A percentile compares a stretch with the other conserved stretches of the same genome.
These are phyloP conservation scores for Bjerkandera adusta DNA, from an alignment of 1,284 basidiomycete genomes.

Conservation along the genomic window DNA sequence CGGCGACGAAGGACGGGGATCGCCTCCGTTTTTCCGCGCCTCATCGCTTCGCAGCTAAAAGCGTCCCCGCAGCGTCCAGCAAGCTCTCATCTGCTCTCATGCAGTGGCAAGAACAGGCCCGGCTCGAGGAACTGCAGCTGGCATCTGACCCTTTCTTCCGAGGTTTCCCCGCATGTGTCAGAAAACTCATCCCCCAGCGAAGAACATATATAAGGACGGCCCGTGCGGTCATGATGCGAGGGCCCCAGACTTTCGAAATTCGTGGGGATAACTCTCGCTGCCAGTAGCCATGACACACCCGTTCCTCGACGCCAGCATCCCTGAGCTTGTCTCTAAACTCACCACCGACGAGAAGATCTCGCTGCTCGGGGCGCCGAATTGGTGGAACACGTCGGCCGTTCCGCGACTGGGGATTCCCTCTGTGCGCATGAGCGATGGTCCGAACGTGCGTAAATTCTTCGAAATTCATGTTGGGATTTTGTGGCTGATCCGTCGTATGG, in stretches of 20 bases:
- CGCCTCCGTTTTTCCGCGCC: too few species aligned
- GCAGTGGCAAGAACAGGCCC: too few species aligned
- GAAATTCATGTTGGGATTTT: background rate
- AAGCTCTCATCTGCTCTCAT: too few species aligned
- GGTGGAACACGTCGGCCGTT: slow-evolving; percentile 67
- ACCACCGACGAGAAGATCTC: slow-evolving; percentile 62
- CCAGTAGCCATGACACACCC: slow-evolving; percentile 32
- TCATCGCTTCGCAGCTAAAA: too few species aligned
- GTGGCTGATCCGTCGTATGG: slow-evolving; percentile 12
- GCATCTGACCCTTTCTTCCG: slow-evolving; percentile 15
- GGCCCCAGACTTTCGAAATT: too few species aligned
- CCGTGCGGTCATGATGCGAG: background rate
- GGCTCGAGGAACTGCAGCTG: too few species aligned
- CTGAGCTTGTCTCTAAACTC: slow-evolving; percentile 50
- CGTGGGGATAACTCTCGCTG: background rate
- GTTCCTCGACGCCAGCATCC: slow-evolving; percentile 53
- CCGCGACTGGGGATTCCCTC: slow-evolving; percentile 58
- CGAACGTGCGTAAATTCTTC: slow-evolving; percentile 43
- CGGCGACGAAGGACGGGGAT: too few species aligned
- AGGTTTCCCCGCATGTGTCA: slow-evolving; percentile 25
- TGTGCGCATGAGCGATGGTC: slow-evolving; percentile 65
- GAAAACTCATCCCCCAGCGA: background rate
- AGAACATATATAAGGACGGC: slow-evolving; percentile 7
- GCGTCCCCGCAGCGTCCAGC: too few species aligned
- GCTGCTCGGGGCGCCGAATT: slow-evolving; percentile 62